Conservation (phyloP, 2,329 filamentous ascomycete genomes). For the Corinectria fuckeliana region DNA sequence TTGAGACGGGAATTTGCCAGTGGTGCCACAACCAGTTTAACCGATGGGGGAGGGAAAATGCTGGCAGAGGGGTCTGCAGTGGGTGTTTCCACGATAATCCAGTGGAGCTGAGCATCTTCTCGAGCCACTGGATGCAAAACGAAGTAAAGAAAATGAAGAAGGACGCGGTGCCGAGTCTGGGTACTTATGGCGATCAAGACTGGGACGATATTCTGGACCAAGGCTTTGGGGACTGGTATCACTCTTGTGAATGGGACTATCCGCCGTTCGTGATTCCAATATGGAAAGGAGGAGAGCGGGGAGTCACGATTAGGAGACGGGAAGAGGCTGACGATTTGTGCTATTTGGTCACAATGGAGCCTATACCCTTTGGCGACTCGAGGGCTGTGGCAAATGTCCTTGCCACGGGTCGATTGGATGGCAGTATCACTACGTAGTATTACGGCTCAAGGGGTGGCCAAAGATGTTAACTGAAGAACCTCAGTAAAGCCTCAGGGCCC, state of each 20-base stretch:
- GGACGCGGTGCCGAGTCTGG: neutral
- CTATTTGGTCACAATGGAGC: neutral
- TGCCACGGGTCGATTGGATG: neutral
- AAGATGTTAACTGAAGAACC: too few species aligned
- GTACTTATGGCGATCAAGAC: neutral
- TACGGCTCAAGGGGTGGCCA: too few species aligned
- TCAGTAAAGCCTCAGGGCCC: too few species aligned
- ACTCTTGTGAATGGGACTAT: neutral
- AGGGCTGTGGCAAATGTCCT: neutral
- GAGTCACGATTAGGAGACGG: neutral
- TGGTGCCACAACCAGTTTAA: constrained; percentile 10
- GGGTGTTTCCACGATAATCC: constrained; percentile 5
- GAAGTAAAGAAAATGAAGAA: constrained; percentile 1
- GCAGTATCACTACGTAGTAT: too few species aligned
- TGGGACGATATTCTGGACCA: neutral
- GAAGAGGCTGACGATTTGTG: neutral
- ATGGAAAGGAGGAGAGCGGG: constrained; percentile 2
- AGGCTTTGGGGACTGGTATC: neutral
- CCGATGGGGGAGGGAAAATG: constrained; percentile 1
- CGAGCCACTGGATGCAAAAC: neutral
- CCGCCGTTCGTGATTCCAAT: neutral
- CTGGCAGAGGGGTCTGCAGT: constrained; percentile 1
- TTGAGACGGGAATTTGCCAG: neutral
- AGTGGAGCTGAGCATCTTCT: neutral
- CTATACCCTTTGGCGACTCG: neutral